These are phyloP conservation scores for Staphylotrichum longicolle DNA, from an alignment of 495 filamentous ascomycete species.

Conservation along the genomic window DNA sequence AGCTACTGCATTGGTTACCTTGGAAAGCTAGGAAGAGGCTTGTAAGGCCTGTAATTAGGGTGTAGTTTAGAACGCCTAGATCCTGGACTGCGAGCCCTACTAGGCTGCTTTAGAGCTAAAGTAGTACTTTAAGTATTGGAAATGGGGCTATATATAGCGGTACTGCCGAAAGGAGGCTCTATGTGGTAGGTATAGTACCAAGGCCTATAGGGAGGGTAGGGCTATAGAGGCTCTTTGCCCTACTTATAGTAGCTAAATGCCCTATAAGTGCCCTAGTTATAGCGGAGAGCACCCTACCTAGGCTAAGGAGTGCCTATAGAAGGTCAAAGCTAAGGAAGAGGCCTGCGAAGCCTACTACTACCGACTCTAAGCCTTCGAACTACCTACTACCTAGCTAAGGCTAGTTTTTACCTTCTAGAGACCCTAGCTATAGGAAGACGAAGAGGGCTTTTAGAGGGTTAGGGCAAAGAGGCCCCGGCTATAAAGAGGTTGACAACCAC, in stretches of 20 bases:
- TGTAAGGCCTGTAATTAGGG: neutral
- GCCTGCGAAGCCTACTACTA: neutral
- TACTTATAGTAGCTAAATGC: neutral
- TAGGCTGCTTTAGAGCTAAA: neutral
- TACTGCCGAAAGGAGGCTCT: neutral
- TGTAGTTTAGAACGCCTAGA: conserved; percentile 11
- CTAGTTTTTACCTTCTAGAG: no score
- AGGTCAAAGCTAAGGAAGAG: neutral
- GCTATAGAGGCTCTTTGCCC: neutral
- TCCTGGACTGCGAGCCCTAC: conserved; percentile 12
- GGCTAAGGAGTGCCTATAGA: neutral
- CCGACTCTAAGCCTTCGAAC: neutral
- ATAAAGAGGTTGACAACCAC: no score
- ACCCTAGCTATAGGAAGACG: no score
- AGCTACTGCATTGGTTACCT: neutral
- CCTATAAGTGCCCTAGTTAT: neutral
- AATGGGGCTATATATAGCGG: conserved; percentile 6
- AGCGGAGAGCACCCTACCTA: neutral
- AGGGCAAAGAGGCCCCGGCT: no score
- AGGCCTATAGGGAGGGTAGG: conserved; percentile 5
- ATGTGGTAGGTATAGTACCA: neutral
- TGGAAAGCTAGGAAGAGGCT: neutral
- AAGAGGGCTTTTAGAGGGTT: no score
- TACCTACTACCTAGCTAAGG: no score
- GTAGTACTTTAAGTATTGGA: conserved; percentile 12